Conservation (phyloP, 1,284 basidiomycete species). For the Cystobasidiaceae sp. region DNA sequence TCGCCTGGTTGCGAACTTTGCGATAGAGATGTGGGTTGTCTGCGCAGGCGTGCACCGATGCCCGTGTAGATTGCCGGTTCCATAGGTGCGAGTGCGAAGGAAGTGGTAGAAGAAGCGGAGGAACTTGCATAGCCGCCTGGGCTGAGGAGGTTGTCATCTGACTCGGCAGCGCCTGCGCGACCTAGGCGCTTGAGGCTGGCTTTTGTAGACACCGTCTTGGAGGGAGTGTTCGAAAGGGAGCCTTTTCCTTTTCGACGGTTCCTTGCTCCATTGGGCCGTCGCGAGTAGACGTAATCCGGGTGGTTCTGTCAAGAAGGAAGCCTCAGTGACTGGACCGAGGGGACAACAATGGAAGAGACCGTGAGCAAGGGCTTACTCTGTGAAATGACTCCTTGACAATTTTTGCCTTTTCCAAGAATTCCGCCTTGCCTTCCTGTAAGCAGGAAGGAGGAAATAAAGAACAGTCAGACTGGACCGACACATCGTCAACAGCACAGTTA, state of each 20-base stretch:
- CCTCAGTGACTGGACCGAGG: background rate
- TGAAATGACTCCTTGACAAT: constrained; percentile 27
- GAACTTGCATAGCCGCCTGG: constrained; percentile 8
- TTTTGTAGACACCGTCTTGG: background rate
- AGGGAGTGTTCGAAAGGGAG: background rate
- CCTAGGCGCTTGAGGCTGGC: background rate
- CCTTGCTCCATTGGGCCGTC: constrained; percentile 20
- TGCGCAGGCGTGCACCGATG: no score
- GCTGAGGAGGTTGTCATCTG: background rate
- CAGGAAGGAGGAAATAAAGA: background rate
- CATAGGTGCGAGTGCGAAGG: background rate
- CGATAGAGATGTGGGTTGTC: no score
- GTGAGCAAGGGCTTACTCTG: background rate
- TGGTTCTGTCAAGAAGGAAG: no score
- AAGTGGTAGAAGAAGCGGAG: background rate
- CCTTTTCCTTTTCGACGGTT: background rate
- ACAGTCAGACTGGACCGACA: background rate
- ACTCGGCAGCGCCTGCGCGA: background rate
- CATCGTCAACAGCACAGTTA: no score
- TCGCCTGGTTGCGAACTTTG: no score
- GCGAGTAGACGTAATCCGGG: constrained; percentile 20
- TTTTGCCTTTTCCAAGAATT: constrained; percentile 5
- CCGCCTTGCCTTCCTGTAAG: constrained; percentile 2
- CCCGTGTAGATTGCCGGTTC: no score
- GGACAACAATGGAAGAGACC: background rate